Evolutionary conservation across 2,329 filamentous ascomycete species (phyloP).

Genomic region (Phialocephala sp.): DNA sequence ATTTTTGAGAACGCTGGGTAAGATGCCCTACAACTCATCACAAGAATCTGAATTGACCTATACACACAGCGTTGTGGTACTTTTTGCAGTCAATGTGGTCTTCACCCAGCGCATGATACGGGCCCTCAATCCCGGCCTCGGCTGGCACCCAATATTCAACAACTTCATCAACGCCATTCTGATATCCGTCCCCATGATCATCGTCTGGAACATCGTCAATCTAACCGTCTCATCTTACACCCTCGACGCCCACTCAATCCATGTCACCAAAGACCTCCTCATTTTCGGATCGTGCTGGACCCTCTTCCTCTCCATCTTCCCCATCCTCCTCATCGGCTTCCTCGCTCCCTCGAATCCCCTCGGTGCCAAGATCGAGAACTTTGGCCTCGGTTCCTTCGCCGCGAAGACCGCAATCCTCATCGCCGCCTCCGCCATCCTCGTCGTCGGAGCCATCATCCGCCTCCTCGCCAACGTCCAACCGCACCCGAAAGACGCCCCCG

Average conservation of each 20-base stretch:
- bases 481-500: conserved; percentile 18
- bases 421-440: conserved; percentile 61
- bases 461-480: conserved; percentile 64
- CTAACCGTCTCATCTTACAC: conserved; percentile 71
- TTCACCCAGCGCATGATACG: conserved; percentile 77
- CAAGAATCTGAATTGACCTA: conserved; percentile 1
- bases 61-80: conserved; percentile 59
- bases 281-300: conserved; percentile 23
- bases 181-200: conserved; percentile 59
- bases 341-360: conserved; percentile 52
- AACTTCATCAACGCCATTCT: conserved; percentile 62
- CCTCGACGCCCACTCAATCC: conserved; percentile 53
- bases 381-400: conserved; percentile 69
- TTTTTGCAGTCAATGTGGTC: conserved; percentile 79
- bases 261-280: conserved; percentile 47
- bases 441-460: conserved; percentile 60
- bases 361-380: conserved; percentile 54
- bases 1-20: conserved; percentile 34
- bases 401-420: conserved; percentile 71
- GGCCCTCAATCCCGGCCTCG: conserved; percentile 70
- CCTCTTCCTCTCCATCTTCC: conserved; percentile 56
- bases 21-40: background rate
- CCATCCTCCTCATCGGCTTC: conserved; percentile 67
- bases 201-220: conserved; percentile 69
- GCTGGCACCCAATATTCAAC: conserved; percentile 65